These are phyloP conservation scores for Chrysoporthe cubensis DNA, from an alignment of 2,329 filamentous ascomycete species.

Conservation along the genomic window DNA sequence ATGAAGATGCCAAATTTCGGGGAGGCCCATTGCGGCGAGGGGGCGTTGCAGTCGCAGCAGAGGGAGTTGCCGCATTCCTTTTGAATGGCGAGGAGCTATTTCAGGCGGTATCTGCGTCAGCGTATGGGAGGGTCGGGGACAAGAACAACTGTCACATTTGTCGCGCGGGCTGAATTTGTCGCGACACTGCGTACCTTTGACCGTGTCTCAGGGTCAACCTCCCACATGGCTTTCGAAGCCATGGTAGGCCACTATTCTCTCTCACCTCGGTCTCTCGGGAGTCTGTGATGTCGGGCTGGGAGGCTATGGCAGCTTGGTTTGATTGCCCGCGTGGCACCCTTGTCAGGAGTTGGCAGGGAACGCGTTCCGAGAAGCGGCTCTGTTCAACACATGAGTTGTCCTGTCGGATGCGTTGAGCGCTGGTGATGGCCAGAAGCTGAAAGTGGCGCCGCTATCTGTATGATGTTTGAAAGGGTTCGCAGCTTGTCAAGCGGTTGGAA, in stretches of 20 bases:
- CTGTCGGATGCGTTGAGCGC: background rate
- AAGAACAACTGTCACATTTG: constrained; percentile 6
- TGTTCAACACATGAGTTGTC: background rate
- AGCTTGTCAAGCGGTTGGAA: constrained; percentile 4
- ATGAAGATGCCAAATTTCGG: constrained; percentile 99
- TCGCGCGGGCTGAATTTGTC: background rate
- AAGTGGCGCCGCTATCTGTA: background rate
- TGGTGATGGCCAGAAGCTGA: background rate
- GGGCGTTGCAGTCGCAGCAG: constrained; percentile 94
- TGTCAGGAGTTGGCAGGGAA: constrained; percentile 17
- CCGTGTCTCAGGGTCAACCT: constrained; percentile 96
- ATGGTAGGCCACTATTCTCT: constrained; percentile 41
- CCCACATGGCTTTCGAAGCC: constrained; percentile 88
- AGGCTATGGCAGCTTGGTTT: constrained; percentile 2
- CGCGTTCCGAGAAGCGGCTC: constrained; percentile 1
- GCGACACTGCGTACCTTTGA: constrained; percentile 70
- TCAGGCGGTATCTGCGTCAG: constrained; percentile 26
- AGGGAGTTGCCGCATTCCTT: constrained; percentile 86
- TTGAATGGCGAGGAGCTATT: constrained; percentile 84
- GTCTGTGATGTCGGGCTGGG: constrained; percentile 1
- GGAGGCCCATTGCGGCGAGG: constrained; percentile 95
- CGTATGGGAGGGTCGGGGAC: background rate
- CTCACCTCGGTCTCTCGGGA: constrained; percentile 10
- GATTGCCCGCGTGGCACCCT: constrained; percentile 26
- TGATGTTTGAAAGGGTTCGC: background rate